Evolutionary conservation across 495 filamentous ascomycete species (phyloP).

Genomic region (Penicillium soppii): DNA sequence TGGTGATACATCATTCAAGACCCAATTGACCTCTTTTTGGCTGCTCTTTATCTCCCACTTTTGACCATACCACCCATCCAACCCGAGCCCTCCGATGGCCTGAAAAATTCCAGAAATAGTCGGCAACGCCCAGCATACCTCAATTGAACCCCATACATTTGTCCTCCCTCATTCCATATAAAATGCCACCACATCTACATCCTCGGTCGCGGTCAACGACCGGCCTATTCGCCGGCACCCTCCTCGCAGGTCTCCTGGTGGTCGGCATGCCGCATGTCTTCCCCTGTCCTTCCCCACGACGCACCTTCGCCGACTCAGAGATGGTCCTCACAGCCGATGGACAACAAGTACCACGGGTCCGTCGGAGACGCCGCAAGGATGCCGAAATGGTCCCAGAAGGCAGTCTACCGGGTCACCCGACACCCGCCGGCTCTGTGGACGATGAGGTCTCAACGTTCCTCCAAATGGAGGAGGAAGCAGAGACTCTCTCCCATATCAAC

Average conservation of each 20-base stretch:
- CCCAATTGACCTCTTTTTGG: slow-evolving; percentile 16
- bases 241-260: slow-evolving; percentile 85
- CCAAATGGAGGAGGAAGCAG: slow-evolving; percentile 46
- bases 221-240: slow-evolving; percentile 92
- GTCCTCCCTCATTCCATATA: slow-evolving; percentile 10
- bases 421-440: slow-evolving; percentile 25
- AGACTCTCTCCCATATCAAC: slow-evolving; percentile 29
- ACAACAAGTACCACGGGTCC: slow-evolving; percentile 38
- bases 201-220: slow-evolving; percentile 87
- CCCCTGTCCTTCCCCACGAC: slow-evolving; percentile 83
- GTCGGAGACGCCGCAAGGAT: slow-evolving; percentile 35
- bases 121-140: slow-evolving; percentile 11
- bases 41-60: not conserved
- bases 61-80: not conserved
- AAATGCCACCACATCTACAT: slow-evolving; percentile 89
- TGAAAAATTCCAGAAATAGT: slow-evolving; percentile 18
- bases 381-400: slow-evolving; percentile 25
- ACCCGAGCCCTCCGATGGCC: slow-evolving; percentile 20
- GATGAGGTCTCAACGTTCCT: slow-evolving; percentile 48
- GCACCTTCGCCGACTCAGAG: slow-evolving; percentile 69
- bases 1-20: not conserved
- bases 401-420: slow-evolving; percentile 13
- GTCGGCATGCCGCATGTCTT: slow-evolving; percentile 90
- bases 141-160: slow-evolving; percentile 3
- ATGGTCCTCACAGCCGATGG: slow-evolving; percentile 50